These are phyloP conservation scores for Tetratostichococcus sp. DNA, from an alignment of 139 green algal genomes.

Conservation along the genomic window DNA sequence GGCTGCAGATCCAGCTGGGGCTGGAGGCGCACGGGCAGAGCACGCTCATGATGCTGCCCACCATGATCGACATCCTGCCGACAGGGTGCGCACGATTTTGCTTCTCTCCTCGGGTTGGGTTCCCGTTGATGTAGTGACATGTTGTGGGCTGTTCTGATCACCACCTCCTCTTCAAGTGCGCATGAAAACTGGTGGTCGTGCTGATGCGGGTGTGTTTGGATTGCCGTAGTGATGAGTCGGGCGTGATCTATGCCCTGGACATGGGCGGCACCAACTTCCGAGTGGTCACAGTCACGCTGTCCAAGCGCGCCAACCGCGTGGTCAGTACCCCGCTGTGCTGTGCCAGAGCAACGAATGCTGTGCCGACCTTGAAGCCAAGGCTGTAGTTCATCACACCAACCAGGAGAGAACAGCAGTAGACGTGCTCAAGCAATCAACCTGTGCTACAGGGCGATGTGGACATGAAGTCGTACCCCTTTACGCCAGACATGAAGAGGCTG, in stretches of 20 bases:
- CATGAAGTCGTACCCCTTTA: slow-evolving; percentile 2
- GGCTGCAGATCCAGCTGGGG: slow-evolving; percentile 7
- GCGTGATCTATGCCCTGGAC: slow-evolving; percentile 77
- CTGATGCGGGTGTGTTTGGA: too few relatives aligned
- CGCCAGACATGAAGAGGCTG: slow-evolving; percentile 13
- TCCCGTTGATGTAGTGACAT: too few relatives aligned
- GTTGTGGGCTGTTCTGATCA: neutral
- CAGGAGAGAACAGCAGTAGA: too few relatives aligned
- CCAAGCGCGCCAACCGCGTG: neutral
- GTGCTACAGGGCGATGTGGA: slow-evolving; percentile 13
- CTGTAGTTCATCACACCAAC: neutral
- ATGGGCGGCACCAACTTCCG: slow-evolving; percentile 89
- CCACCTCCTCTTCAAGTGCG: too few relatives aligned
- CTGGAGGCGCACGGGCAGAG: slow-evolving; percentile 4
- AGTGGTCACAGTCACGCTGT: slow-evolving; percentile 48
- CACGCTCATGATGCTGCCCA: slow-evolving; percentile 49
- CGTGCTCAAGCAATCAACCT: too few relatives aligned
- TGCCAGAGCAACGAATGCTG: too few relatives aligned
- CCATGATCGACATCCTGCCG: slow-evolving; percentile 47
- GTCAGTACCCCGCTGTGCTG: too few relatives aligned
- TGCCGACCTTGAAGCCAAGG: neutral
- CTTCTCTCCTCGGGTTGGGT: too few relatives aligned
- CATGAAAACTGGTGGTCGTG: slow-evolving; percentile 20
- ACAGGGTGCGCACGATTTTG: slow-evolving; percentile 9
- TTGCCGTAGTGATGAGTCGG: slow-evolving; percentile 56